Conservation (phyloP, 148 eudicot genomes). For the Cornus kousa region DNA sequence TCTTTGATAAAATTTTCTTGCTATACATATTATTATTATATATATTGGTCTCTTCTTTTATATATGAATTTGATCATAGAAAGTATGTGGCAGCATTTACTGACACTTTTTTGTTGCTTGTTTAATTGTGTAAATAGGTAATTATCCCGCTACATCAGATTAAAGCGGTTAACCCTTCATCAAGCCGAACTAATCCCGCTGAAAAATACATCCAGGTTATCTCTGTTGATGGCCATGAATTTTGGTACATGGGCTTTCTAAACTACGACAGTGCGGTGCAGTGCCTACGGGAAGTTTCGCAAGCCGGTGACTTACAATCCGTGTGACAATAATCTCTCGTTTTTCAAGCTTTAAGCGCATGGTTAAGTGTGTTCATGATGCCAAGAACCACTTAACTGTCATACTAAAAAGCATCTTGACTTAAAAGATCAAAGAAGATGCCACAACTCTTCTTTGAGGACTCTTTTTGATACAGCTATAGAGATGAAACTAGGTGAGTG, state of each 20-base stretch:
- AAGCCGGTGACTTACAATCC: conserved; percentile 35
- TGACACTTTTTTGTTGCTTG: not conserved
- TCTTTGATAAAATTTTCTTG: too few species aligned
- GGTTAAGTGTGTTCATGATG: not conserved
- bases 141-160: conserved; percentile 90
- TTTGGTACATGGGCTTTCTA: conserved; percentile 94
- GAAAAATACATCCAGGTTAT: conserved; percentile 89
- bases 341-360: not conserved
- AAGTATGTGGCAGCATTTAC: not conserved
- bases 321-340: conserved; percentile 26
- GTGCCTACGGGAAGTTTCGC: conserved; percentile 51
- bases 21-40: too few species aligned
- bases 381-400: not conserved
- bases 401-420: not conserved
- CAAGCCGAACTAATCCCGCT: conserved; percentile 63
- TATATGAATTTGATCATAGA: not conserved
- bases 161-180: conserved; percentile 73
- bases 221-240: conserved; percentile 85
- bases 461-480: not conserved
- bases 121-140: conserved; percentile 40
- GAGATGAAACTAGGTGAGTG: conserved; percentile 1
- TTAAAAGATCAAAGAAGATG: not conserved
- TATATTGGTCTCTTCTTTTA: not conserved
- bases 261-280: conserved; percentile 62
- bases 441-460: not conserved